These are phyloP conservation scores for Eremochloa ophiuroides DNA, from an alignment of 176 grass and related monocot species.

Conservation along the genomic window DNA sequence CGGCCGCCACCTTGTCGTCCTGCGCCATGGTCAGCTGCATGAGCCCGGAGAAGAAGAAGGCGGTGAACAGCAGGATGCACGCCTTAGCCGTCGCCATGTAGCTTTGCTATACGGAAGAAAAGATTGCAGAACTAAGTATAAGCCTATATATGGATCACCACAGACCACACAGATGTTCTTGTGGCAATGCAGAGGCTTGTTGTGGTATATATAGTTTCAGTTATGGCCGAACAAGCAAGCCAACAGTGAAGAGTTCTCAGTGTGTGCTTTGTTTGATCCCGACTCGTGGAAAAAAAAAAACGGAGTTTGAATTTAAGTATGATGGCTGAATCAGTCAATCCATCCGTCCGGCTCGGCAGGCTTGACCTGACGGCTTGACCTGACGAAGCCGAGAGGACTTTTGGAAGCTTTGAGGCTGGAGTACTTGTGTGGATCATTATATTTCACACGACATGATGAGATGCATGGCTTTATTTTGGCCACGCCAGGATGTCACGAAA, in stretches of 20 bases:
- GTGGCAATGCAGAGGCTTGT: not conserved
- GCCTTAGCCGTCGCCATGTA: too few relatives aligned
- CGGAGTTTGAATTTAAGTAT: too few relatives aligned
- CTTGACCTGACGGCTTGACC: too few relatives aligned
- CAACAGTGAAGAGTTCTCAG: not conserved
- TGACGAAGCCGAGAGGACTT: not conserved
- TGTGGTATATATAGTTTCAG: slow-evolving; percentile 10
- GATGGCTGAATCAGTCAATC: not conserved
- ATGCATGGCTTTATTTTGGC: too few relatives aligned
- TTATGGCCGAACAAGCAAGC: not conserved
- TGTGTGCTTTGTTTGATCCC: slow-evolving; percentile 8
- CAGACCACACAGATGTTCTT: not conserved
- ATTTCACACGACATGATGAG: not conserved
- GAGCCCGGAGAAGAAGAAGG: slow-evolving; percentile 35
- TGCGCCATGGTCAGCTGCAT: slow-evolving; percentile 30
- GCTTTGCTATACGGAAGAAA: too few relatives aligned
- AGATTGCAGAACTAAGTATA: too few relatives aligned
- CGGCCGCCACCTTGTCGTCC: not conserved
- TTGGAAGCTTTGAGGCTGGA: too few relatives aligned
- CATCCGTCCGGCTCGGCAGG: not conserved
- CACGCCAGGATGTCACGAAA: too few relatives aligned
- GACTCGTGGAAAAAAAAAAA: not conserved
- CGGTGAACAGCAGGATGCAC: too few relatives aligned
- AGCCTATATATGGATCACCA: not conserved
- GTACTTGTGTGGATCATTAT: not conserved